Evolutionary conservation across 1,284 basidiomycete species (phyloP), one percentile per base, ranked within the genome.

Genomic region (Psilocybe mexicana): DNA sequence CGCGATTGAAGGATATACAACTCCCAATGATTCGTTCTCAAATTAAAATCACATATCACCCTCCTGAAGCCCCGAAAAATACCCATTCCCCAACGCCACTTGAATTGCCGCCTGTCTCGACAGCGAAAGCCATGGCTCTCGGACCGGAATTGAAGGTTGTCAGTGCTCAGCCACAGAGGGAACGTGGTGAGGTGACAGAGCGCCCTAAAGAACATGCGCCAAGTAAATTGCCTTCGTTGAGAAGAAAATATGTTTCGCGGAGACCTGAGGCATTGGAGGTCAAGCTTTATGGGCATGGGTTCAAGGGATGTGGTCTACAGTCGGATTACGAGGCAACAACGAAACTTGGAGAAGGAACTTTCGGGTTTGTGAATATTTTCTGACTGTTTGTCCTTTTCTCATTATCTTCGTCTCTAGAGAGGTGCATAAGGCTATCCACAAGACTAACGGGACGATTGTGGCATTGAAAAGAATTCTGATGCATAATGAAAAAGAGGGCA

Each of bases 401-500:
- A 55, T 65, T 48, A 62, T 55, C 42, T 25, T 23, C 56, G 30
- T 55, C 33, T 55, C 48, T 65, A 94, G 93, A 53, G 93, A 95
- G 69, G 94, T 96, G 1, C 93, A 94, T 70, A 94, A 94, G 66
- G 94, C 92, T 3, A 78, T 88, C 6, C 87, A 92, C 61, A 81
- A 79, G 11, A 60, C 72, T 3, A 89, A 86, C 0, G 83, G 85
- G 1, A 78, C 74, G 6, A 74, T 81, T 0, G 94, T 99, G 6
- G 96, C 96, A 1, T 76, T 99, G 48, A 99, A 99, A 72, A 86
- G 93, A 51, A 96, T 99, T 61, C 80, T 96, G 49, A 94, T 98
- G 83, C 95, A 98, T 72, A 94, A 95, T 64, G 93, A 96, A 73
- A 94, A 94, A 69, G 94, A 96, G 71, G 96, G 95, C 52, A 92